These are phyloP conservation scores for Pythium sukuiense DNA, from an alignment of 352 stramenopile species.

Conservation along the genomic window DNA sequence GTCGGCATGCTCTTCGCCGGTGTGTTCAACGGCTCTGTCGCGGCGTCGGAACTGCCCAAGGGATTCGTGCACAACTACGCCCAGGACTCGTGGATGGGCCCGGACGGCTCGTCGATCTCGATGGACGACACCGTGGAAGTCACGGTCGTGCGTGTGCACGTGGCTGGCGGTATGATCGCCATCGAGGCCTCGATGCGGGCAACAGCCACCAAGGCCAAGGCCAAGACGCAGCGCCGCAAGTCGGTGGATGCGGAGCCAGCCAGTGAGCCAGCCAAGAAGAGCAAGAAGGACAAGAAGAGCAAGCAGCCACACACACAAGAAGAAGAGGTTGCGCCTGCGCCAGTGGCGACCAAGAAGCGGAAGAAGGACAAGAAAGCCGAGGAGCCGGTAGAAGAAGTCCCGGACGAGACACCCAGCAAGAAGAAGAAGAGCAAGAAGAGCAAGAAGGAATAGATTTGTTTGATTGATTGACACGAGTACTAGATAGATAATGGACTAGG, in stretches of 20 bases:
- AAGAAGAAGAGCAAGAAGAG: constrained; percentile 37
- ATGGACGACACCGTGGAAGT: constrained; percentile 69
- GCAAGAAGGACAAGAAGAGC: constrained; percentile 29
- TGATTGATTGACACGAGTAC: constrained; percentile 15
- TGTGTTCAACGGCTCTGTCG: constrained; percentile 83
- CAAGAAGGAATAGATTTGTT: constrained; percentile 45
- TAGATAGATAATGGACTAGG: constrained; percentile 6
- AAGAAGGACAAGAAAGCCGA: constrained; percentile 36
- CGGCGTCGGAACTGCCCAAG: constrained; percentile 68
- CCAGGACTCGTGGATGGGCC: constrained; percentile 67
- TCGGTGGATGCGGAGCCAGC: constrained; percentile 9
- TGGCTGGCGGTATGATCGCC: constrained; percentile 75
- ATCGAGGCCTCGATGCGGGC: constrained; percentile 77
- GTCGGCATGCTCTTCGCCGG: constrained; percentile 80
- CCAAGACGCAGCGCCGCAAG: constrained; percentile 23
- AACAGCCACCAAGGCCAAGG: constrained; percentile 27
- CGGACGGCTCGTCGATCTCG: constrained; percentile 55
- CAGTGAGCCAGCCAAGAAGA: constrained; percentile 23
- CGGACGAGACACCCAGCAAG: constrained; percentile 27
- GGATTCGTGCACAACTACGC: constrained; percentile 82
- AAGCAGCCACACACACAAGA: constrained; percentile 25
- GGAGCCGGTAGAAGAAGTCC: constrained; percentile 31
- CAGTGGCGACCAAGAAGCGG: constrained; percentile 26
- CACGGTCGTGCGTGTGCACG: constrained; percentile 66
- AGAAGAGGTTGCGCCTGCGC: constrained; percentile 17